Evolutionary conservation across 768 basidiomycete species (phyloP), one percentile per base, ranked within the genome.

Genomic region (Kwoniella europaea): DNA sequence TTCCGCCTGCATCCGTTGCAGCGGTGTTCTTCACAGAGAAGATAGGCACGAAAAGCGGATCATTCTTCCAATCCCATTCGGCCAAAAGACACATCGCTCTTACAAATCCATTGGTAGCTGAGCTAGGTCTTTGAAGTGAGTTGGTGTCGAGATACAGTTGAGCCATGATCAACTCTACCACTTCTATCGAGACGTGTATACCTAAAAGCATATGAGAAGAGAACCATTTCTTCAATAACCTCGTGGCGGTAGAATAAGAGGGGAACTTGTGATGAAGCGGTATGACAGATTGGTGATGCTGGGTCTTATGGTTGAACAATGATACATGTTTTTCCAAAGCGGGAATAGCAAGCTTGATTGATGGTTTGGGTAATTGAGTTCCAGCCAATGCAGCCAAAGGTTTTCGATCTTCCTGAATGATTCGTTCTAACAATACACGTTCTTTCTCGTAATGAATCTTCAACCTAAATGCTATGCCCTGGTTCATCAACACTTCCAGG

Each of bases 211-310:
- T 87, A 80, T 99, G 97, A 7, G 91, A 86, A 0, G 92, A 89
- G 65, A 98, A 85, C 97, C 97, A 99, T 54, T 96, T 88, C 85
- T 98, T 96, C 62, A 92, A 88, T 16, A 98, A 87, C 50, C 97
- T 87, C 16, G 92, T 91, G 0, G 95, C 94, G 10, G 91, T 89
- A 2, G 93, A 87, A 82, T 90, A 97, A 12, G 94, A 91, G 0
- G 88, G 82, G 77, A 89, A 91, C 58, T 88, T 89, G 82, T 98
- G 94, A 61, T 89, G 90, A 20, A 98, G 85, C 2, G 91, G 88
- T 0, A 90, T 88, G 57, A 98, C 86, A 0, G 91, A 91, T 0
- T 91, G 87, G 78, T 99, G 97, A 76, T 98, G 96, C 43, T 89
- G 84, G 1, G 96, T 94, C 0, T 87, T 87, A 72, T 93, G 89